A percentile compares a stretch with the other conserved stretches of the same genome.
phyloP scores from a whole-genome alignment of 495 filamentous ascomycete species.

The Chlorociboria aeruginascens region DNA sequence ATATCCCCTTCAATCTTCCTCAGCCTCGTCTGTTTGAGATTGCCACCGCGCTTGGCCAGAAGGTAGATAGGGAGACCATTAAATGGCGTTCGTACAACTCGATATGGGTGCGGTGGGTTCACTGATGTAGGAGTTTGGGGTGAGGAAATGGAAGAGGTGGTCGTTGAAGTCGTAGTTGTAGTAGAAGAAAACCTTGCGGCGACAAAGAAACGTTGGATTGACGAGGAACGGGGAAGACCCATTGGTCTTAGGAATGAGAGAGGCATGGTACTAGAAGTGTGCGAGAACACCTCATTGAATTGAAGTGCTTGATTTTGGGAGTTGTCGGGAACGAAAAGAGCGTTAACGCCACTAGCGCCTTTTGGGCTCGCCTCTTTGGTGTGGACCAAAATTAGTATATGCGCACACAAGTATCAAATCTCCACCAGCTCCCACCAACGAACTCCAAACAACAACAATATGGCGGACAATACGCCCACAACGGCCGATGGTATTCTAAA shows the following conservation, averaged over 20 bases:
- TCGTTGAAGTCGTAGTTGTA: slow-evolving; percentile 11
- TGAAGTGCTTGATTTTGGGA: neutral
- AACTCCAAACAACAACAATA: slow-evolving; percentile 23
- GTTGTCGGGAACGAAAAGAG: neutral
- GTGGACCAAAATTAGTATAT: slow-evolving; percentile 4
- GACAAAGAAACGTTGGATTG: slow-evolving; percentile 27
- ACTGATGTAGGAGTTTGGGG: slow-evolving; percentile 25
- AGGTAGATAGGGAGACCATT: slow-evolving; percentile 75
- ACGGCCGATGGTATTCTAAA: slow-evolving; percentile 28
- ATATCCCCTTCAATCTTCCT: slow-evolving; percentile 69
- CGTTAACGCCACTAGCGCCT: slow-evolving; percentile 3
- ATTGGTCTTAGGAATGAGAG: slow-evolving; percentile 20
- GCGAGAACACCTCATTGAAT: neutral
- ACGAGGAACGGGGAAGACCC: slow-evolving; percentile 19
- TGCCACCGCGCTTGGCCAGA: slow-evolving; percentile 62
- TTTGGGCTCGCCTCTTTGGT: neutral
- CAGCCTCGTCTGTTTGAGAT: slow-evolving; percentile 59
- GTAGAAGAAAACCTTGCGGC: slow-evolving; percentile 16
- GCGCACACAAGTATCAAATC: neutral
- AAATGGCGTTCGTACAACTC: slow-evolving; percentile 55
- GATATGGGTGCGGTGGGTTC: slow-evolving; percentile 43
- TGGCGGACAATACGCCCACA: slow-evolving; percentile 53
- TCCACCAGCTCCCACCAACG: slow-evolving; percentile 1
- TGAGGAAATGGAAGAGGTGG: slow-evolving; percentile 9
- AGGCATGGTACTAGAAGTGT: slow-evolving; percentile 4